A percentile compares a stretch with the other conserved stretches of the same genome.
phyloP scores from a whole-genome alignment of 345 rosid species.

The Hevea brasiliensis region DNA sequence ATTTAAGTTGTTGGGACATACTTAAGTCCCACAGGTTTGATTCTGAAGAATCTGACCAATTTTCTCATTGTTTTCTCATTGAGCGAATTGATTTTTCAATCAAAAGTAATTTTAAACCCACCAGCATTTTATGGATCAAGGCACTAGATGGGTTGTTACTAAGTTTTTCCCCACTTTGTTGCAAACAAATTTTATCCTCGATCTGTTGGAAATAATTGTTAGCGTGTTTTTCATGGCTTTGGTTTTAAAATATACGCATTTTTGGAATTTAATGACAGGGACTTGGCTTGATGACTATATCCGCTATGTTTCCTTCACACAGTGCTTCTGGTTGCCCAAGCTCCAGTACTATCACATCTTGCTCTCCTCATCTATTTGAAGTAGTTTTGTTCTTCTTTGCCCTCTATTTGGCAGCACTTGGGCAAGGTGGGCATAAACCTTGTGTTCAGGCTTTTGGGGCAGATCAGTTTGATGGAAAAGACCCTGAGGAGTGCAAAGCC shows the following conservation, averaged over 20 bases:
- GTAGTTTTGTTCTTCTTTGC: constrained; percentile 26
- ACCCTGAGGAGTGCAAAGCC: constrained; percentile 20
- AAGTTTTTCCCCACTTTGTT: not conserved
- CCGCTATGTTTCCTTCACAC: constrained; percentile 17
- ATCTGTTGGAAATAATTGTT: not conserved
- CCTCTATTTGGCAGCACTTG: constrained; percentile 22
- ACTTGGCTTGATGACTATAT: constrained; percentile 27
- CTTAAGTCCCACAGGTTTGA: no score
- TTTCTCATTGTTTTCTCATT: no score
- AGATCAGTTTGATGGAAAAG: constrained; percentile 30
- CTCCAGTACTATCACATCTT: not conserved
- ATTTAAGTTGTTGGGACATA: no score
- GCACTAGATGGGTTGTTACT: not conserved
- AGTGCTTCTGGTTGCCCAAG: constrained; percentile 7
- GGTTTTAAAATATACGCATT: not conserved
- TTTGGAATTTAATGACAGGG: constrained; percentile 20
- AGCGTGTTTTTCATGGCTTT: not conserved
- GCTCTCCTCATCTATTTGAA: constrained; percentile 2
- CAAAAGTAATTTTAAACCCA: not conserved
- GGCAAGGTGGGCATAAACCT: constrained; percentile 33
- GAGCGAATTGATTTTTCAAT: no score
- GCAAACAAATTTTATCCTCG: not conserved
- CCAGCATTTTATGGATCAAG: not conserved
- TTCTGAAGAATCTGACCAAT: no score
- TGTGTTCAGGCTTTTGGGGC: constrained; percentile 37